Base-by-base conservation (phyloP, 208 protist species). In the Strigomonas culicis region DNA sequence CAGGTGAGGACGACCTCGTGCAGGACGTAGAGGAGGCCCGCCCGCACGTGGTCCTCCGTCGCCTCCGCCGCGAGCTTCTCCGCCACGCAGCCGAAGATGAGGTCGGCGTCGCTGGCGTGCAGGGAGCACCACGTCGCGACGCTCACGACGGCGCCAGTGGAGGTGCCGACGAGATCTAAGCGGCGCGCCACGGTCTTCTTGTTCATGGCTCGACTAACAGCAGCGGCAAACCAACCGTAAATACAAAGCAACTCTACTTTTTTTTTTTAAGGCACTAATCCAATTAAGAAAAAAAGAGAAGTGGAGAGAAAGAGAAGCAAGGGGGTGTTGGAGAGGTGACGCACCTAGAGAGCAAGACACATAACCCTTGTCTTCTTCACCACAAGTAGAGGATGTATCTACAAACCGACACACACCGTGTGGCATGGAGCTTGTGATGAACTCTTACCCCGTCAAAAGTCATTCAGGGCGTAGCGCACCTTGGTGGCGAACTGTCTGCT, bases 1-100 rank as follows among this genome's bases (percentile, higher is more conserved):
- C 84, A 92, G 30, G 79, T 92, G 41, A 96, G 75, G 19, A 96
- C 72, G 17, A 96, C 63, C 58, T 96, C 90, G 65, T 96, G 90
- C 11, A 93, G 52, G 2, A 96, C 87, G 59, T 90, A 90, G 24
- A 96, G 44, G 13, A 95, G 72, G 22, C 84, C 75, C 4, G 82
- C 80, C 22, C 86, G 82, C 27, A 68, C 70, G 1, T 57, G 64
- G 27, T 79, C 80, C 11, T 68, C 66, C 11, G 82, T 92, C 19
- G 66, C 57, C 8, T 63, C 59, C 57, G 66, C 68, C 64, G 74
- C 79, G 66, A 96, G 66, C 51, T 77, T 73, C 25, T 88, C 85
- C 31, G 67, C 67, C 4, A 93, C 52, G 39, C 79, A 80, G 32
- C 47, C 66, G 4, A 96, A 49, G 36, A 96, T 83, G 28, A 81